Conservation (phyloP, 2,329 filamentous ascomycete genomes). For the Furcasterigmium furcatum region DNA sequence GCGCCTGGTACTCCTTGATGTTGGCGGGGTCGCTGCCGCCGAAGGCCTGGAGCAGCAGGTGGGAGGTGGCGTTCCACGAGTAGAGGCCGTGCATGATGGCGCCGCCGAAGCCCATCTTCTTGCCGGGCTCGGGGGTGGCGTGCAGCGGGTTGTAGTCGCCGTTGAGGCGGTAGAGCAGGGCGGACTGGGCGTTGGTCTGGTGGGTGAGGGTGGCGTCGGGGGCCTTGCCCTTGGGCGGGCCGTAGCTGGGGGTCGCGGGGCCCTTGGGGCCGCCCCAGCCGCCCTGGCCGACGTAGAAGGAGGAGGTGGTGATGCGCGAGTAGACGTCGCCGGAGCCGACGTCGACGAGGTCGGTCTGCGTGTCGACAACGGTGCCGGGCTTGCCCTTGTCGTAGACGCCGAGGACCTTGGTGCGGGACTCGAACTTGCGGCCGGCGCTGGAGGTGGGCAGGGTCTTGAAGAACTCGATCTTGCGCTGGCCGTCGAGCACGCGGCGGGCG, state of each 20-base stretch:
- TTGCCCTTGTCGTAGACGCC: slow-evolving; percentile 91
- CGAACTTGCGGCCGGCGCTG: slow-evolving; percentile 70
- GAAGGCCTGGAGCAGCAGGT: slow-evolving; percentile 69
- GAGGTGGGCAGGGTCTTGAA: slow-evolving; percentile 71
- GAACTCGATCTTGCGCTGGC: slow-evolving; percentile 77
- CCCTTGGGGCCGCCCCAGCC: slow-evolving; percentile 90
- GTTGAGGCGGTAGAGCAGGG: slow-evolving; percentile 79
- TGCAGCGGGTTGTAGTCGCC: slow-evolving; percentile 95
- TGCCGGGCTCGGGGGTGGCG: slow-evolving; percentile 78
- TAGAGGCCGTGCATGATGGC: slow-evolving; percentile 87
- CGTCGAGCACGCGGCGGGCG: slow-evolving; percentile 71
- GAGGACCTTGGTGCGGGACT: slow-evolving; percentile 72
- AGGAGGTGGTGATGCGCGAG: slow-evolving; percentile 63
- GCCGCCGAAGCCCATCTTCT: slow-evolving; percentile 89
- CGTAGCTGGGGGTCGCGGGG: slow-evolving; percentile 73
- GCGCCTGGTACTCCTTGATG: slow-evolving; percentile 82
- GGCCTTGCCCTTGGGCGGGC: slow-evolving; percentile 67
- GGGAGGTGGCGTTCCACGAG: slow-evolving; percentile 78
- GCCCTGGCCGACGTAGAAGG: slow-evolving; percentile 77
- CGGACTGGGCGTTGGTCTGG: slow-evolving; percentile 69
- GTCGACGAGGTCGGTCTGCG: slow-evolving; percentile 74
- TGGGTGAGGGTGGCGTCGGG: slow-evolving; percentile 70
- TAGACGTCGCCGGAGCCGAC: slow-evolving; percentile 67
- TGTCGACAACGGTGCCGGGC: slow-evolving; percentile 77
- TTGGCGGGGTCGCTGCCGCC: slow-evolving; percentile 77